Evolutionary conservation across 371 early-diverging fungal genomes (phyloP).

Genomic region (Mucor irregularis): DNA sequence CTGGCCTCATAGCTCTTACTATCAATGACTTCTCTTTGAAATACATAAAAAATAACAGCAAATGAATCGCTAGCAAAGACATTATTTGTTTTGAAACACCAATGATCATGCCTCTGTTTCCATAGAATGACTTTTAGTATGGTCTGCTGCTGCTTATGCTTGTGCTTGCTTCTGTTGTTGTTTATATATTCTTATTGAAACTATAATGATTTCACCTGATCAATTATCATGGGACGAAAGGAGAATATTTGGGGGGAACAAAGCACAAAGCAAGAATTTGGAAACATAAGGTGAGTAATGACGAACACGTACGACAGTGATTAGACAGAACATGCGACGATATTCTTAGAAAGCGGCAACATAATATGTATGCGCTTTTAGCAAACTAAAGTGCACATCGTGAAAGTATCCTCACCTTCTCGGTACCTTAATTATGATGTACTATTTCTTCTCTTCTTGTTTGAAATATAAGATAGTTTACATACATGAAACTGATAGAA

Average conservation of each 20-base stretch:
- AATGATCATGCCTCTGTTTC: background rate
- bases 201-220: constrained; percentile 10
- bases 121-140: constrained; percentile 18
- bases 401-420: too few relatives aligned
- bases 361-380: background rate
- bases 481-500: too few relatives aligned
- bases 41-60: too few relatives aligned
- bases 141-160: constrained; percentile 21
- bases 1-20: too few relatives aligned
- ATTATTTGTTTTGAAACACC: constrained; percentile 2
- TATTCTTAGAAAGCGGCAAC: background rate
- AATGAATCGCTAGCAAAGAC: too few relatives aligned
- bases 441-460: too few relatives aligned
- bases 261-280: too few relatives aligned
- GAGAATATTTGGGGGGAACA: background rate
- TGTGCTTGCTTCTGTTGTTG: constrained; percentile 1
- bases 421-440: too few relatives aligned
- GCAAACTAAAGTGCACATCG: too few relatives aligned
- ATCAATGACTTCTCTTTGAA: too few relatives aligned
- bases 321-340: too few relatives aligned
- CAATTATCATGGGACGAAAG: constrained; percentile 3
- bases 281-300: background rate
- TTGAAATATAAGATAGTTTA: too few relatives aligned
- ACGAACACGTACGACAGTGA: constrained; percentile 1
- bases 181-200: constrained; percentile 5